A percentile compares a stretch with the other conserved stretches of the same genome.
phyloP scores from a whole-genome alignment of 2,329 filamentous ascomycete genomes.

The Bertia moriformis region DNA sequence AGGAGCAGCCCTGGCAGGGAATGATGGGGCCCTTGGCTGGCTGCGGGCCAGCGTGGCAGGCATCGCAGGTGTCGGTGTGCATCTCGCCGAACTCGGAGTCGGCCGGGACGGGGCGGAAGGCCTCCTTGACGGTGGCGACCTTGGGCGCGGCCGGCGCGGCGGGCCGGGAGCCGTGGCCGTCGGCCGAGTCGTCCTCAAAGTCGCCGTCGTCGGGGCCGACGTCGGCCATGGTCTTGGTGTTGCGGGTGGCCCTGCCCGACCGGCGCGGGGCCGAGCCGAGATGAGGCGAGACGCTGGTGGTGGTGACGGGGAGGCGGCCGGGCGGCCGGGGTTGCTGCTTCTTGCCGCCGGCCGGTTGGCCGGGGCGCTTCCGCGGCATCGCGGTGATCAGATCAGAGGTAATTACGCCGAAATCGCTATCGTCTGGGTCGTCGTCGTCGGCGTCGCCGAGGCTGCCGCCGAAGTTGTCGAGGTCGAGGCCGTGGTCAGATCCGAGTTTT shows the following conservation, averaged over 20 bases:
- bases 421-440: constrained; percentile 8
- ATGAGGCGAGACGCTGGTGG: constrained; percentile 5
- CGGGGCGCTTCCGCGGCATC: too few species aligned
- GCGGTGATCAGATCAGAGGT: constrained; percentile 12
- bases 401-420: constrained; percentile 7
- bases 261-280: constrained; percentile 4
- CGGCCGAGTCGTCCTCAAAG: constrained; percentile 20
- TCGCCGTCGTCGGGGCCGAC: too few species aligned
- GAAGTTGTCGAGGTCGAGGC: too few species aligned
- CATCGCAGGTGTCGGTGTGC: constrained; percentile 61
- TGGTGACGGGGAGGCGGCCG: constrained; percentile 14
- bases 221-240: constrained; percentile 37
- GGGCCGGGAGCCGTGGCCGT: constrained; percentile 19
- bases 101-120: constrained; percentile 48
- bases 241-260: constrained; percentile 10
- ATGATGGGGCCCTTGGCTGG: constrained; percentile 56
- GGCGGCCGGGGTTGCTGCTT: constrained; percentile 12
- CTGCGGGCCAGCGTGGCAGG: constrained; percentile 44
- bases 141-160: constrained; percentile 30
- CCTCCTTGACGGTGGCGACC: constrained; percentile 54
- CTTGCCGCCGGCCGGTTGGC: constrained; percentile 6
- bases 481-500: too few species aligned
- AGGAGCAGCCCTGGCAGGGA: constrained; percentile 80
- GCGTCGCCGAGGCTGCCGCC: constrained; percentile 3
- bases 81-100: constrained; percentile 53